These are phyloP conservation scores for Diplodia seriata DNA, from an alignment of 2,329 filamentous ascomycete genomes.

Conservation along the genomic window DNA sequence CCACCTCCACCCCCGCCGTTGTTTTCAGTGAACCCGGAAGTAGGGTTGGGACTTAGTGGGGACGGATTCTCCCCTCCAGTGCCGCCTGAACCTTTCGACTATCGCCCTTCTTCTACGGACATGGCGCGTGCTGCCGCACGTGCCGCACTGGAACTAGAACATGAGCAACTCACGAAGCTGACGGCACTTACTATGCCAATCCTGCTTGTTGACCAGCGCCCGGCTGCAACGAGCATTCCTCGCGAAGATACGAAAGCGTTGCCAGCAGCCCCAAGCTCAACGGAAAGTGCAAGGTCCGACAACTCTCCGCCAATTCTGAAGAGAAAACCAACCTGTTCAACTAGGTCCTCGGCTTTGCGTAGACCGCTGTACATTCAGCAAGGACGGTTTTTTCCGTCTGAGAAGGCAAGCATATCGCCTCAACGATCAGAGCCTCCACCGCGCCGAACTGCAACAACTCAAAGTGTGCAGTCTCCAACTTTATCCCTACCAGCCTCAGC, in stretches of 20 bases:
- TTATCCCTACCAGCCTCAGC: not conserved
- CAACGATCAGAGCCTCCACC: not conserved
- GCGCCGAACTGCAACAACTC: not conserved
- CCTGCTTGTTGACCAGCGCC: not conserved
- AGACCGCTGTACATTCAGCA: not conserved
- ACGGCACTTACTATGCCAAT: not conserved
- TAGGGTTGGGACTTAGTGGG: not conserved
- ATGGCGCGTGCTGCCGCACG: not conserved
- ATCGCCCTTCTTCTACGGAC: not conserved
- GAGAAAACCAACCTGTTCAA: not conserved
- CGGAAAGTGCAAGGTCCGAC: not conserved
- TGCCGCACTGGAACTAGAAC: not conserved
- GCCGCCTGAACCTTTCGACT: not conserved
- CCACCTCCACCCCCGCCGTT: constrained; percentile 18
- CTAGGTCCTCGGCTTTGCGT: not conserved
- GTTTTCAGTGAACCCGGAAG: constrained; percentile 16
- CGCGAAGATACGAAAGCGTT: not conserved
- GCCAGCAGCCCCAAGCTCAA: too few species aligned
- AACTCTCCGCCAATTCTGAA: not conserved
- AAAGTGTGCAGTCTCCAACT: not conserved
- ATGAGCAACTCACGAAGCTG: not conserved
- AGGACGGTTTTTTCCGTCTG: not conserved
- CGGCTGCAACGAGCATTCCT: not conserved
- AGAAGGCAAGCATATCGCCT: not conserved
- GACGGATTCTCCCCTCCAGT: not conserved